Conservation (phyloP, 306 rosid genomes). For the Quercus mongolica region DNA sequence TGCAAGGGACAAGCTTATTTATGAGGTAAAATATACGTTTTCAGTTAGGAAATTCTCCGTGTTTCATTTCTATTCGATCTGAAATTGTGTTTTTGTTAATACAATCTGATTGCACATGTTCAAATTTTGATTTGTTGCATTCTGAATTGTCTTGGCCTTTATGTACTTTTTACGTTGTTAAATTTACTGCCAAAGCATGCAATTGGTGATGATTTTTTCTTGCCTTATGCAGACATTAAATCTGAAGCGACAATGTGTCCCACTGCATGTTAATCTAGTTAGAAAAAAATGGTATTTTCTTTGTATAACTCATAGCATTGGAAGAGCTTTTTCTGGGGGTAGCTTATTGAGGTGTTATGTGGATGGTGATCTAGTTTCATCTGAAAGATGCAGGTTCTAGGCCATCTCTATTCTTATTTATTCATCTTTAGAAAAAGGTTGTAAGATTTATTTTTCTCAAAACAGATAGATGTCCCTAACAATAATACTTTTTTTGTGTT, state of each 20-base stretch:
- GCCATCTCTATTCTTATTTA: slow-evolving; percentile 12
- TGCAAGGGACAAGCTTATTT: slow-evolving; percentile 71
- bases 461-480: slow-evolving; percentile 8
- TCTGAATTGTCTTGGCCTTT: slow-evolving; percentile 9
- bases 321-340: slow-evolving; percentile 97
- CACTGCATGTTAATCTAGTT: slow-evolving; percentile 54
- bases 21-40: slow-evolving; percentile 55
- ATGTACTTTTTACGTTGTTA: slow-evolving; percentile 1
- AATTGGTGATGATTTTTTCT: slow-evolving; percentile 17
- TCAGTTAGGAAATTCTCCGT: slow-evolving; percentile 15
- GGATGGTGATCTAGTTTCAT: slow-evolving; percentile 89
- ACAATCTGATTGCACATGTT: neutral
- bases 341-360: slow-evolving; percentile 85
- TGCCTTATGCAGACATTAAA: slow-evolving; percentile 61
- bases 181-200: slow-evolving; percentile 18
- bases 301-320: slow-evolving; percentile 93
- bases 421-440: neutral
- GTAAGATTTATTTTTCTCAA: neutral
- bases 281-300: slow-evolving; percentile 92
- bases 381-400: slow-evolving; percentile 93
- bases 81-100: neutral
- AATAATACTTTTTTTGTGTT: slow-evolving; percentile 30
- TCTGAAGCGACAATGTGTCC: slow-evolving; percentile 79
- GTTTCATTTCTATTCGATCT: slow-evolving; percentile 4
- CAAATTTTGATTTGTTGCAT: slow-evolving; percentile 12